These are phyloP conservation scores for Rhynchospora breviuscula DNA, from an alignment of 176 grass and related monocot genomes.

Conservation along the genomic window DNA sequence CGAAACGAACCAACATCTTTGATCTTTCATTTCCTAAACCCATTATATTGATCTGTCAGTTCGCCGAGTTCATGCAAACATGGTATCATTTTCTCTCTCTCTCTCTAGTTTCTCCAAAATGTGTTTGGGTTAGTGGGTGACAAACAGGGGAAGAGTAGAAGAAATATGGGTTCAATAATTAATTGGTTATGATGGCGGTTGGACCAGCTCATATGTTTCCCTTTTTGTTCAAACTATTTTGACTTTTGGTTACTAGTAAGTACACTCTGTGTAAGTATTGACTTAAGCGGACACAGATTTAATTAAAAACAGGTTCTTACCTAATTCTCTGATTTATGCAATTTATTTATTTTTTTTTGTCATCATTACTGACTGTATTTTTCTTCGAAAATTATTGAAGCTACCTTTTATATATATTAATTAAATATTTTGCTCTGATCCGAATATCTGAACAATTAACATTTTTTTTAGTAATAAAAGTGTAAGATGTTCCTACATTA, in stretches of 20 bases:
- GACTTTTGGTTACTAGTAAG: constrained; percentile 5
- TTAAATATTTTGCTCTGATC: too few relatives aligned
- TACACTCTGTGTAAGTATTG: neutral
- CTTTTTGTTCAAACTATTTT: constrained; percentile 14
- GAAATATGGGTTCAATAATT: constrained; percentile 10
- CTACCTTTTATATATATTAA: neutral
- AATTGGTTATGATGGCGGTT: constrained; percentile 20
- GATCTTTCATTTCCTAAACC: constrained; percentile 14
- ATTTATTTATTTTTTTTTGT: neutral
- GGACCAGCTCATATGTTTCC: neutral
- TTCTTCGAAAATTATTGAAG: neutral
- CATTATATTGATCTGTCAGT: neutral
- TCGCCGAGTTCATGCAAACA: constrained; percentile 1
- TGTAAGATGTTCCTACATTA: too few relatives aligned
- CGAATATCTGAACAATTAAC: too few relatives aligned
- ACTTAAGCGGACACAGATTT: neutral
- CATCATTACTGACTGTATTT: neutral
- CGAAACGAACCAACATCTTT: constrained; percentile 24
- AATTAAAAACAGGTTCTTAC: neutral
- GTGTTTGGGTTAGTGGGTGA: constrained; percentile 27
- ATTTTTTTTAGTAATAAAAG: too few relatives aligned
- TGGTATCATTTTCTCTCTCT: neutral
- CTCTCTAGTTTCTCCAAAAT: neutral
- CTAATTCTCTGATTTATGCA: neutral
- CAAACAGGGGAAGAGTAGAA: neutral